Evolutionary conservation across 148 eudicot genomes (phyloP), one percentile per base, ranked within the genome.

Genomic region (Tetragonia tetragonoides): DNA sequence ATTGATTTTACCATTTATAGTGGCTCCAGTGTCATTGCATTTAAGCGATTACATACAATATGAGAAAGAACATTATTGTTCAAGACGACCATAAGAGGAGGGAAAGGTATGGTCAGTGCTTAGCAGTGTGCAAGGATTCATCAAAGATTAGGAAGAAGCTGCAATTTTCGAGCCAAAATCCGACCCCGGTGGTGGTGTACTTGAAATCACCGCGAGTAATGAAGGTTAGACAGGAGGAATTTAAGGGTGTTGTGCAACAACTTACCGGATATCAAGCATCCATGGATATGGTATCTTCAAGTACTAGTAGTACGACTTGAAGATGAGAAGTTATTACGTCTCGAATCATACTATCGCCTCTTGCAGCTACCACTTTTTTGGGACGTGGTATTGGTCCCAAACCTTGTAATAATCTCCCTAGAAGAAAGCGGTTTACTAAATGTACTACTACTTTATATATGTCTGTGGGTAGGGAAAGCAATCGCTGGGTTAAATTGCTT

Each of bases 191-290:
- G 44, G 64, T 81, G 11, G n/a, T 77, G 5, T 77, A 82, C 69
- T 38, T 77, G 42, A 44, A 37, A n/a, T 47, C 80, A 0, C 84
- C 84, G 37, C 21, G 67, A 39, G 24, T 81, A 47, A 81, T 77
- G 37, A 14, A 72, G 53, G 84, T 77, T 49, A 72, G 15, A 21
- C 80, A 77, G 1, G 77, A 81, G 72, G 84, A 81, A 10, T 81
- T 81, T 60, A 81, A 72, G 62, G 84, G 70, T 66, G 44, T 81
- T 7, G 84, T 81, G 41, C 84, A 81, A 49, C 80, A 66, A 66
- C 84, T 81, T 67, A 77, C 84, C 0, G 84, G 84, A 47, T 77
- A 77, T 59, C 74, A 67, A 60, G 74, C 80, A 76, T 4, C 69
- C 28, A 60, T 18, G n/a, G 10, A 28, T 81, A 23, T 37, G 39